A percentile compares a stretch with the other conserved stretches of the same genome.
phyloP scores from a whole-genome alignment of 768 basidiomycete species.

The Tricholoma flavovirens region DNA sequence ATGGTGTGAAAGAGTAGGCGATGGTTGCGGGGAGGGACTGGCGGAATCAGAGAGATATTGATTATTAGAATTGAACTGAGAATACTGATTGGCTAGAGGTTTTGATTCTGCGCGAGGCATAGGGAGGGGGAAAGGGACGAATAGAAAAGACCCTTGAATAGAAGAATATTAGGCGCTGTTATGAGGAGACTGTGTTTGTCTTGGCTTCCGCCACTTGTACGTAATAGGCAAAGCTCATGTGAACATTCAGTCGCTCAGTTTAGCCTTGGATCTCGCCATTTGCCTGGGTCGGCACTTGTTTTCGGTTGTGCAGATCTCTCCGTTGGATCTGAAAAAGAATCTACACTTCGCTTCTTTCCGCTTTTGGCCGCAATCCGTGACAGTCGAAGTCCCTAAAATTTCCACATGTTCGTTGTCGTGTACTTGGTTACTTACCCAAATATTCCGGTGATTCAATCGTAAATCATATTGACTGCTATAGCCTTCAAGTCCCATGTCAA shows the following conservation, averaged over 20 bases:
- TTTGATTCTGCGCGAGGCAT: slow-evolving; percentile 37
- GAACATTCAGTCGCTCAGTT: slow-evolving; percentile 20
- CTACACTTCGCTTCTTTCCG: slow-evolving; percentile 8
- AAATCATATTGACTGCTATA: too few species aligned
- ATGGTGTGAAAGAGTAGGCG: slow-evolving; percentile 16
- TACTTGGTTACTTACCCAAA: background rate
- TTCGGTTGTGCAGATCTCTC: slow-evolving; percentile 6
- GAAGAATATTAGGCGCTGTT: slow-evolving; percentile 20
- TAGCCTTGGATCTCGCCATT: slow-evolving; percentile 23
- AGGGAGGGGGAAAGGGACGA: slow-evolving; percentile 19
- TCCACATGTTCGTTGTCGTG: slow-evolving; percentile 5
- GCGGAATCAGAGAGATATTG: slow-evolving; percentile 21
- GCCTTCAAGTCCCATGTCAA: background rate
- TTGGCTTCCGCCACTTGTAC: slow-evolving; percentile 26
- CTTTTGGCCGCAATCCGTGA: slow-evolving; percentile 15
- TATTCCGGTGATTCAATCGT: background rate
- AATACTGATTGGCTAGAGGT: slow-evolving; percentile 19
- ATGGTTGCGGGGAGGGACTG: slow-evolving; percentile 21
- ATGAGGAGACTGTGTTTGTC: slow-evolving; percentile 24
- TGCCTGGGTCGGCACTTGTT: slow-evolving; percentile 17
- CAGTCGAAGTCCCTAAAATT: slow-evolving; percentile 8
- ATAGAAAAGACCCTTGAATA: slow-evolving; percentile 2
- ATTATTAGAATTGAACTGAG: slow-evolving; percentile 23
- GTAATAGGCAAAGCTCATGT: slow-evolving; percentile 26
- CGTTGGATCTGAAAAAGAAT: slow-evolving; percentile 2